Conservation (phyloP, 2,329 filamentous ascomycete genomes). For the Fusarium bactridioides region DNA sequence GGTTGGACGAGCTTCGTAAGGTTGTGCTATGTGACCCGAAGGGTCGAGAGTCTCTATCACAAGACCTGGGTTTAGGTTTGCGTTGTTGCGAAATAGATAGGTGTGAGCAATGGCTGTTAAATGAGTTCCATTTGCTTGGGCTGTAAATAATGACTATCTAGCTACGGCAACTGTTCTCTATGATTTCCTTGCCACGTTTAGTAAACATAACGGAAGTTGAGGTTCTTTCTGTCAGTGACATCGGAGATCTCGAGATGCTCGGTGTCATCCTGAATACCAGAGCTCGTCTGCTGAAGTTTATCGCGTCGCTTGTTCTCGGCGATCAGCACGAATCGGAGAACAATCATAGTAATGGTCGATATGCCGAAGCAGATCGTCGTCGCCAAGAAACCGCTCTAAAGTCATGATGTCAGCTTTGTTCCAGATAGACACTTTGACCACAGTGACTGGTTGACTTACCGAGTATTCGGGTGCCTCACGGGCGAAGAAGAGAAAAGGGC, state of each 20-base stretch:
- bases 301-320: constrained; percentile 30
- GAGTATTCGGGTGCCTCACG: constrained; percentile 27
- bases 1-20: too few relatives aligned
- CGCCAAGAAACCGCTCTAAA: constrained; percentile 33
- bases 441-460: constrained; percentile 4
- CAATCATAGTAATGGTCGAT: constrained; percentile 22
- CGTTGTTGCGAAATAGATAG: too few relatives aligned
- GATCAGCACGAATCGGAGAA: constrained; percentile 18
- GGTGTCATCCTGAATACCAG: neutral
- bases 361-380: constrained; percentile 33
- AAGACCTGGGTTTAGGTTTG: too few relatives aligned
- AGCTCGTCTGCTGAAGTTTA: neutral
- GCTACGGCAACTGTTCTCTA: fast-evolving
- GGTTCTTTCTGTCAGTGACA: constrained; percentile 27
- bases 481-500: constrained; percentile 35
- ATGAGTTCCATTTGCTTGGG: neutral
- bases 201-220: constrained; percentile 35
- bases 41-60: too few relatives aligned
- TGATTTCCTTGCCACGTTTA: neutral
- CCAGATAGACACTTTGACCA: fast-evolving
- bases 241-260: constrained; percentile 28
- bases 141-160: too few relatives aligned
- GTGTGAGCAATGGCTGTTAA: too few relatives aligned
- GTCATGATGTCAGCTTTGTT: neutral
- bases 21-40: neutral